These are phyloP conservation scores for Zygosaccharomyces gambellarensis DNA, from an alignment of 805 yeast genomes.

Conservation along the genomic window DNA sequence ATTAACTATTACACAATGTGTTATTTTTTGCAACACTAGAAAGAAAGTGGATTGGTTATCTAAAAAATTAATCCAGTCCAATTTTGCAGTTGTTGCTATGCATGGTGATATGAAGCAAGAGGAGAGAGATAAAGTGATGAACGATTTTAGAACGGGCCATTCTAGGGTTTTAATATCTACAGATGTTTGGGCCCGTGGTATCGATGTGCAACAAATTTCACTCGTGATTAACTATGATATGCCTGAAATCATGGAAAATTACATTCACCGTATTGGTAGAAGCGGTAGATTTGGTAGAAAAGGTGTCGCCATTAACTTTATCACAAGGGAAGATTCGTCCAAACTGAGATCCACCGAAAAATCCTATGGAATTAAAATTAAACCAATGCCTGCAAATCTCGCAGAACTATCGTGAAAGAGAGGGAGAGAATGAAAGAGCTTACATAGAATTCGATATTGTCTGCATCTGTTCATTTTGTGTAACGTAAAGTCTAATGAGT, in stretches of 20 bases:
- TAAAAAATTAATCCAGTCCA: constrained; percentile 63
- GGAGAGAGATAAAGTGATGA: constrained; percentile 92
- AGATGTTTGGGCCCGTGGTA: constrained; percentile 96
- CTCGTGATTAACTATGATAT: constrained; percentile 91
- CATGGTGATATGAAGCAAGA: constrained; percentile 95
- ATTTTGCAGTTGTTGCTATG: constrained; percentile 90
- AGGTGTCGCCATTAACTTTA: constrained; percentile 95
- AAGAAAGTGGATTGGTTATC: constrained; percentile 88
- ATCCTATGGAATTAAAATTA: constrained; percentile 84
- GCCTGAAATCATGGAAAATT: constrained; percentile 86
- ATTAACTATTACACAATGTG: constrained; percentile 93
- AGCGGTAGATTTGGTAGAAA: constrained; percentile 98
- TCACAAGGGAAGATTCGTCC: constrained; percentile 72
- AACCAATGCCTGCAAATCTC: constrained; percentile 83
- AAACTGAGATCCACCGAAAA: constrained; percentile 81
- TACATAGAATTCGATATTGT: constrained; percentile 20
- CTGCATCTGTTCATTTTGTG: constrained; percentile 29
- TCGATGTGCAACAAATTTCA: constrained; percentile 96
- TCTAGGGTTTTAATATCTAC: constrained; percentile 91
- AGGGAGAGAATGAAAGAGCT: background rate
- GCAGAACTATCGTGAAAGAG: constrained; percentile 39
- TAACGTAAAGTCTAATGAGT: constrained; percentile 22
- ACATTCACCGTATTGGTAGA: constrained; percentile 96
- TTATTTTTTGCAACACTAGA: constrained; percentile 94
- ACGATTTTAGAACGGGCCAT: constrained; percentile 90